Evolutionary conservation across 2,329 filamentous ascomycete genomes (phyloP).

Genomic region (Alternaria triticimaculans): DNA sequence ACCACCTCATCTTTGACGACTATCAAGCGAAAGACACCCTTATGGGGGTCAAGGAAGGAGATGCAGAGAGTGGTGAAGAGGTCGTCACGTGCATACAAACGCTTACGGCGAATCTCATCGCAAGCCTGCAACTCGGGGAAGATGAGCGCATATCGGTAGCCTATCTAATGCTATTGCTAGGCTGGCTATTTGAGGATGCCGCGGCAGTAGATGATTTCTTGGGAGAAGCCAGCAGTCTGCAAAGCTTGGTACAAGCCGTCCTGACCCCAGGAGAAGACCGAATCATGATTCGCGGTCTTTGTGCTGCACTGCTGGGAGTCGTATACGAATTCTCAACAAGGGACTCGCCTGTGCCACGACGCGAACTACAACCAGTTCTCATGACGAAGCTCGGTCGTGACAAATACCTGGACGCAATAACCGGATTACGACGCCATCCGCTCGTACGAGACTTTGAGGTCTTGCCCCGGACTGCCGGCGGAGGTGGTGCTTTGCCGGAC

Average conservation of each 20-base stretch:
- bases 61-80: slow-evolving; percentile 88
- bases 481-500: slow-evolving; percentile 68
- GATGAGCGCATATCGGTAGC: slow-evolving; percentile 82
- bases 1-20: slow-evolving; percentile 85
- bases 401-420: slow-evolving; percentile 82
- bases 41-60: slow-evolving; percentile 85
- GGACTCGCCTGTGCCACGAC: slow-evolving; percentile 86
- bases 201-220: slow-evolving; percentile 93
- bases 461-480: slow-evolving; percentile 66
- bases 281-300: slow-evolving; percentile 78
- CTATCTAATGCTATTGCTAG: slow-evolving; percentile 86
- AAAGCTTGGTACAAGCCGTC: slow-evolving; percentile 79
- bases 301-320: slow-evolving; percentile 82
- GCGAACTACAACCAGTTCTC: slow-evolving; percentile 80
- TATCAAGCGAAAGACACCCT: slow-evolving; percentile 78
- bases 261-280: slow-evolving; percentile 60
- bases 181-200: slow-evolving; percentile 91
- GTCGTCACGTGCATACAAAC: slow-evolving; percentile 93
- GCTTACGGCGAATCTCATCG: slow-evolving; percentile 83
- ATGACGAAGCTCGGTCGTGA: slow-evolving; percentile 80
- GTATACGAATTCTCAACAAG: slow-evolving; percentile 98
- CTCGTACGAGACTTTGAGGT: slow-evolving; percentile 90
- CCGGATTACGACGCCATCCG: slow-evolving; percentile 76
- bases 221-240: slow-evolving; percentile 89
- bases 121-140: slow-evolving; percentile 75